A percentile compares a stretch with the other conserved stretches of the same genome.
phyloP scores from a whole-genome alignment of 495 filamentous ascomycete genomes.

The Annulohypoxylon maeteangense region DNA sequence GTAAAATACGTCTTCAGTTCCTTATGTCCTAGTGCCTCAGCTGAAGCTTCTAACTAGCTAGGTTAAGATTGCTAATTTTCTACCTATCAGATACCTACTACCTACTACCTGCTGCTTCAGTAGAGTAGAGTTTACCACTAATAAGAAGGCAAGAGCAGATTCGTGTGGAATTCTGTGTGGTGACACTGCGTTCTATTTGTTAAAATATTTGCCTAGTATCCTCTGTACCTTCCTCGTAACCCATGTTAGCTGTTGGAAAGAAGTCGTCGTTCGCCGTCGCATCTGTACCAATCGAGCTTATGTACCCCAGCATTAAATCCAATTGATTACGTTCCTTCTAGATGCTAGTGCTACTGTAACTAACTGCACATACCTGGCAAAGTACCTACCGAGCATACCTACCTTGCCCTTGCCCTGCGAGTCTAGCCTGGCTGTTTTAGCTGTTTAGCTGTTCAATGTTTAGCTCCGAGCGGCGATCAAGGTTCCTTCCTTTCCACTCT shows the following conservation, averaged over 20 bases:
- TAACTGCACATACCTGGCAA: slow-evolving; percentile 20
- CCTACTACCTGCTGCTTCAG: too few relatives aligned
- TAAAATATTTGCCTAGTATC: neutral
- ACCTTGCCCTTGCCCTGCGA: slow-evolving; percentile 8
- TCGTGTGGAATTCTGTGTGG: slow-evolving; percentile 14
- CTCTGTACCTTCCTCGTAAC: neutral
- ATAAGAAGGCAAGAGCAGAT: neutral
- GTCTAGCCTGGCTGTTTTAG: neutral
- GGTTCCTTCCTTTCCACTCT: slow-evolving; percentile 18
- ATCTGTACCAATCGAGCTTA: slow-evolving; percentile 21
- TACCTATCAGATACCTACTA: neutral
- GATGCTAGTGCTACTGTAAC: slow-evolving; percentile 7
- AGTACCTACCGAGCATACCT: slow-evolving; percentile 24
- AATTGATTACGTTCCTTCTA: slow-evolving; percentile 19
- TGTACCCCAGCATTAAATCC: slow-evolving; percentile 5
- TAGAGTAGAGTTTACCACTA: slow-evolving; percentile 11
- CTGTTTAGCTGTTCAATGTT: too few relatives aligned
- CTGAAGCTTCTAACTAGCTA: neutral
- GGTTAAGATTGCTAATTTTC: neutral
- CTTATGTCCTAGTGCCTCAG: neutral
- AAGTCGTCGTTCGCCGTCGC: slow-evolving; percentile 11
- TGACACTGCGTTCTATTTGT: slow-evolving; percentile 23
- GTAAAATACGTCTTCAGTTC: neutral
- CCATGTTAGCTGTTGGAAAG: neutral
- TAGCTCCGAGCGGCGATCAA: slow-evolving; percentile 26